Percentiles rank a stretch among this genome's conserved stretches.
Conservation (phyloP, 495 filamentous ascomycete species). For the Aspergillus avenaceus region DNA sequence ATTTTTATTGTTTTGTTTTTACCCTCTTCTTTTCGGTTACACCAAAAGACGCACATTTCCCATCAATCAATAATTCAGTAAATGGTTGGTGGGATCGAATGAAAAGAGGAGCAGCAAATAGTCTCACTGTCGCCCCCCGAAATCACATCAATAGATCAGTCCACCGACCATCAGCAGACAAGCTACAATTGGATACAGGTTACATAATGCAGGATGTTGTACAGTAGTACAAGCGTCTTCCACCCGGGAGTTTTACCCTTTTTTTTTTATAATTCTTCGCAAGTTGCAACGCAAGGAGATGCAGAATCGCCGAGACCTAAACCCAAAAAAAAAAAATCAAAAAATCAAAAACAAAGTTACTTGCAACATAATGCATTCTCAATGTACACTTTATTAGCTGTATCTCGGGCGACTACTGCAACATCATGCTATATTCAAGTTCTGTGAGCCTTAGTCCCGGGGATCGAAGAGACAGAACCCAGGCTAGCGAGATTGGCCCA, state of each 20-base stretch:
- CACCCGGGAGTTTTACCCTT: constrained; percentile 10
- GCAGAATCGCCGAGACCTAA: constrained; percentile 17
- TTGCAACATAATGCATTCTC: no score
- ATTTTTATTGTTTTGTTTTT: no score
- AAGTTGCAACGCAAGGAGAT: constrained; percentile 22
- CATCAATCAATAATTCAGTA: not conserved
- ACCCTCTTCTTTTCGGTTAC: no score
- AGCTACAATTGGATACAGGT: constrained; percentile 1
- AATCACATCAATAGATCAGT: not conserved
- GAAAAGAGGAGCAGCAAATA: not conserved
- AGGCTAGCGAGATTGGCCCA: constrained; percentile 20
- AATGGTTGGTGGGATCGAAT: not conserved
- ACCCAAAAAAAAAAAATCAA: not conserved
- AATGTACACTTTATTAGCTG: constrained; percentile 2
- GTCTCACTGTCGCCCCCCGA: not conserved
- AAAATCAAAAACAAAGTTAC: constrained; percentile 14
- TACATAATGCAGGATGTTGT: constrained; percentile 3
- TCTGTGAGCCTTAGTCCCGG: constrained; percentile 13
- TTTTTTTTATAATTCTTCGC: constrained; percentile 3
- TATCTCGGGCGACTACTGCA: constrained; percentile 19
- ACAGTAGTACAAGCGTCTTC: constrained; percentile 14
- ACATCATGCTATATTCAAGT: constrained; percentile 7
- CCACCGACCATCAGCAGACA: not conserved
- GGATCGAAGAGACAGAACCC: constrained; percentile 12
- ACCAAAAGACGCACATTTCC: not conserved